Conservation (phyloP, 805 yeast genomes). For the Torulaspora microellipsoides region DNA sequence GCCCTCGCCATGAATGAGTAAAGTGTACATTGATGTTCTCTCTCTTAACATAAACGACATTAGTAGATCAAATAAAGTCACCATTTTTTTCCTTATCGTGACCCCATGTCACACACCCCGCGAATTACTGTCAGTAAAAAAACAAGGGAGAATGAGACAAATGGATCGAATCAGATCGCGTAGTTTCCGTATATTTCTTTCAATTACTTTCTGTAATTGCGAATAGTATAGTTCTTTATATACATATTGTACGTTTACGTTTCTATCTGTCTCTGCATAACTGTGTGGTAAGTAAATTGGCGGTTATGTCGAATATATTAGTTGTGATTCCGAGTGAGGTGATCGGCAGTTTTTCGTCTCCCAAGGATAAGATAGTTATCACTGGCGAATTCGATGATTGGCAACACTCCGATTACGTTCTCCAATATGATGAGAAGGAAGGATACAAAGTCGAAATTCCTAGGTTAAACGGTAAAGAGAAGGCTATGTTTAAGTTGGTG, state of each 20-base stretch:
- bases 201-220: neutral
- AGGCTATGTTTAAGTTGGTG: constrained; percentile 22
- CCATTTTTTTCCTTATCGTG: constrained; percentile 4
- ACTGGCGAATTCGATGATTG: constrained; percentile 33
- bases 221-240: too few species aligned
- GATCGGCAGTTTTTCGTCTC: constrained; percentile 9
- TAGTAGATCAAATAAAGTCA: neutral
- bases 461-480: constrained; percentile 8
- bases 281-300: too few species aligned
- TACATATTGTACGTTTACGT: too few species aligned
- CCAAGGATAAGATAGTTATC: constrained; percentile 20
- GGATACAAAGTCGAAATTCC: constrained; percentile 21
- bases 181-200: neutral
- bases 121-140: neutral
- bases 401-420: constrained; percentile 19
- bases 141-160: neutral
- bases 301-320: constrained; percentile 10
- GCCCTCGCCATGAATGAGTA: constrained; percentile 19
- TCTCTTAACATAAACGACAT: too few species aligned
- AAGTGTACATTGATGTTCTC: neutral
- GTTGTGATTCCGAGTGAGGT: constrained; percentile 16
- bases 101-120: neutral
- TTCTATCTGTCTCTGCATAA: too few species aligned
- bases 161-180: neutral
- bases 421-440: constrained; percentile 13